Percentiles rank a stretch among this genome's conserved stretches.
Evolutionary conservation across 2,329 filamentous ascomycete species (phyloP).

Genomic region (Calonectria leucothoes): DNA sequence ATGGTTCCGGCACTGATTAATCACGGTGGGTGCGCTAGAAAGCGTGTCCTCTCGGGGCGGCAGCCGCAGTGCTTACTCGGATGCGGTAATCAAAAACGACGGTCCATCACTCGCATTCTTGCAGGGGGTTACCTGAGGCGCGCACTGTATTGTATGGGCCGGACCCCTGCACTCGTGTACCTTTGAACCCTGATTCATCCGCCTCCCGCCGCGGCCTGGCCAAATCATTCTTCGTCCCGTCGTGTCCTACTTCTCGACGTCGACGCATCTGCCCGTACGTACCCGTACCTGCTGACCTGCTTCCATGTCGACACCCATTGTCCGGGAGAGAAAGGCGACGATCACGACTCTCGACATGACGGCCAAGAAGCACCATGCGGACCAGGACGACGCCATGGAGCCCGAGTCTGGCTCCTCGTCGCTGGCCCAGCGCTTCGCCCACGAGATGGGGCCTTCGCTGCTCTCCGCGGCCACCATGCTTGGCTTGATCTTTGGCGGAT

Average conservation of each 20-base stretch:
- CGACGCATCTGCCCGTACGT: background rate
- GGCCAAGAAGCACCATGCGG: constrained; percentile 16
- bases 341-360: constrained; percentile 35
- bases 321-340: constrained; percentile 31
- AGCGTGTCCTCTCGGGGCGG: constrained; percentile 22
- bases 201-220: background rate
- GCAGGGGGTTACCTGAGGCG: background rate
- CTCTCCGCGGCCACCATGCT: constrained; percentile 76
- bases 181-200: constrained; percentile 5
- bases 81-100: background rate
- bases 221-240: background rate
- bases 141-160: constrained; percentile 2
- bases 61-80: constrained; percentile 11
- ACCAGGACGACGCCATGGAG: constrained; percentile 24
- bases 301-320: constrained; percentile 19
- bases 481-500: constrained; percentile 92
- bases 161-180: background rate
- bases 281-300: background rate
- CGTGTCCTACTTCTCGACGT: background rate
- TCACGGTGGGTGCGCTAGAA: background rate
- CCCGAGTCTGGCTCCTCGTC: constrained; percentile 24
- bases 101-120: background rate
- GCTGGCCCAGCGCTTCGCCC: constrained; percentile 35
- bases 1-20: background rate
- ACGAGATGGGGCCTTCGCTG: constrained; percentile 48